Base-by-base conservation (phyloP, 1,284 basidiomycete species). In the Apiotrichum gamsii region DNA sequence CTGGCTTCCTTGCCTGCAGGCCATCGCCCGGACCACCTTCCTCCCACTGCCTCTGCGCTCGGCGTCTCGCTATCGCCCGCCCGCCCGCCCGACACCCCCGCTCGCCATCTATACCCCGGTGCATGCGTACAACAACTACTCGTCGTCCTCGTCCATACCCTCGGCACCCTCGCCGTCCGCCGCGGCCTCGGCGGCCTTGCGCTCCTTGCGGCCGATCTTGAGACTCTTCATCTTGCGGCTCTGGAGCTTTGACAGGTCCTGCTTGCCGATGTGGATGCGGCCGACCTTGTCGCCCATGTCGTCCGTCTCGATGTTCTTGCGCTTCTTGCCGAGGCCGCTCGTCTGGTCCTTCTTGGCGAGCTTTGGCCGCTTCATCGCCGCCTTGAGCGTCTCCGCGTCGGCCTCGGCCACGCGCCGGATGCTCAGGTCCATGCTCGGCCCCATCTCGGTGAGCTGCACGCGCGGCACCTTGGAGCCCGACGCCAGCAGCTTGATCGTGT, bases 231-330 rank as follows among this genome's bases (percentile, higher is more conserved):
- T 72, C 65, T 73, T 73, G 48, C 72, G 67, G 31, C 59, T 59
- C 78, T 96, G 90, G 72, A 98, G 66, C 74, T 80, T 86, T 57
- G 67, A 73, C 59, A 99, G 72, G 72, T 98, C 90, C 77, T 99
- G 94, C 71, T 82, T 87, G 48, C 77, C 88, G 39, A 98, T 72
- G 72, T 97, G 94, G 43, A 98, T 81, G 51, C 83, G 78, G 39
- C 93, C 94, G 56, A 94, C 80, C 73, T 93, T 74, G 72, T 98
- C 90, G 49, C 94, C 94, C 94, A 97, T 96, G 72, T 90, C 90
- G 75, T 98, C 94, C 56, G 91, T 89, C 76, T 95, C 90, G 70
- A 93, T 72, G 71, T 96, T 96, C 81, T 90, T 91, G 73, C 80
- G 81, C 79, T 89, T 91, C 79, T 88, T 89, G 32, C 87, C 89